Conservation (phyloP, 495 filamentous ascomycete species). For the Aspergillus homomorphus region DNA sequence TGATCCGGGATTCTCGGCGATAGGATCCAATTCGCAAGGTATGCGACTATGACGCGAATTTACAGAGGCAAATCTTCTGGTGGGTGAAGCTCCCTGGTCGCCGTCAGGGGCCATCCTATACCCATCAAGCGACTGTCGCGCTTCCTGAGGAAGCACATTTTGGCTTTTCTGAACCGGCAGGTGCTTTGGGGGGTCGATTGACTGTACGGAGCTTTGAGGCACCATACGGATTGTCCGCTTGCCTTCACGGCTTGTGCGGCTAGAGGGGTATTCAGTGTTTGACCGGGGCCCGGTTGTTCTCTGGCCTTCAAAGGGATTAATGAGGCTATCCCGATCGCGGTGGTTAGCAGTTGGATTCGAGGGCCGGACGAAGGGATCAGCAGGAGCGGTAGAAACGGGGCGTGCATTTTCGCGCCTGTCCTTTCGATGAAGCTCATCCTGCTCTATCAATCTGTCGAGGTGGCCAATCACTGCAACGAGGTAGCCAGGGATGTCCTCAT, state of each 20-base stretch:
- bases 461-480: constrained; percentile 59
- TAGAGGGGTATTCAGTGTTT: neutral
- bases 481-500: constrained; percentile 40
- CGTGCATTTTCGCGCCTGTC: constrained; percentile 18
- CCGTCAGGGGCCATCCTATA: neutral
- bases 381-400: constrained; percentile 43
- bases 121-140: constrained; percentile 1
- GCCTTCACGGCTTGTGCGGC: constrained; percentile 17
- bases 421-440: constrained; percentile 27
- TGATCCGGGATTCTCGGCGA: constrained; percentile 29
- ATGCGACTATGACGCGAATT: constrained; percentile 19
- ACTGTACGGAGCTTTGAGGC: constrained; percentile 38
- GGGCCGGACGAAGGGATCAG: constrained; percentile 52
- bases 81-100: neutral
- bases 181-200: constrained; percentile 42
- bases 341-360: constrained; percentile 26
- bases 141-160: neutral
- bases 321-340: constrained; percentile 22
- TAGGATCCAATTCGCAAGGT: constrained; percentile 28
- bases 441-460: constrained; percentile 59
- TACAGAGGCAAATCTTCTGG: constrained; percentile 11
- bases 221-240: constrained; percentile 50
- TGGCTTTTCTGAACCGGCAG: constrained; percentile 56
- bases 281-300: neutral
- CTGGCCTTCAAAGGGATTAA: neutral